Percentiles rank a stretch among this genome's conserved stretches.
Conservation (phyloP, 2,329 filamentous ascomycete genomes). For the Ophiocordyceps sinensis region DNA sequence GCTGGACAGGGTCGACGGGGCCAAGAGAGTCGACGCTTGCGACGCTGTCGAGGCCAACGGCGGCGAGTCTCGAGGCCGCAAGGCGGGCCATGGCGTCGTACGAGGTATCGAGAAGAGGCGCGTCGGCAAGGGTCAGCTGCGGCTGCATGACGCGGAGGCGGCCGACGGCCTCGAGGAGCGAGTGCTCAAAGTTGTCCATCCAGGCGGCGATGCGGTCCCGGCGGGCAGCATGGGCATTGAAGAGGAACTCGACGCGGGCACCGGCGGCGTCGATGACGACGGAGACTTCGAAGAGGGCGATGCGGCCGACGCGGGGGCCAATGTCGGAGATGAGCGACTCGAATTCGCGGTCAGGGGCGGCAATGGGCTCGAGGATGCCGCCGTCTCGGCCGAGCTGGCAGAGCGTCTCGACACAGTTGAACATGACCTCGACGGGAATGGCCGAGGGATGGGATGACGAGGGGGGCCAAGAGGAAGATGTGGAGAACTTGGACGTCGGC, state of each 20-base stretch:
- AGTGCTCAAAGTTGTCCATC: slow-evolving; percentile 31
- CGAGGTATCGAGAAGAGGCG: slow-evolving; percentile 31
- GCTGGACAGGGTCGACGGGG: slow-evolving; percentile 32
- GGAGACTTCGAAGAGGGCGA: slow-evolving; percentile 36
- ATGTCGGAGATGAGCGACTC: slow-evolving; percentile 27
- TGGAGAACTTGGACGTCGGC: neutral
- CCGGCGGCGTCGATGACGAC: slow-evolving; percentile 28
- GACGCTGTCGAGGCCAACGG: slow-evolving; percentile 24
- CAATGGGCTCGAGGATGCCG: slow-evolving; percentile 32
- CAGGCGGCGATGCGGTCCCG: slow-evolving; percentile 29
- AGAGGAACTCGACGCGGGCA: slow-evolving; percentile 30
- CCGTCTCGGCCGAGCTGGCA: slow-evolving; percentile 32
- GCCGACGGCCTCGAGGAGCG: slow-evolving; percentile 28
- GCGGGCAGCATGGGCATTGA: slow-evolving; percentile 25
- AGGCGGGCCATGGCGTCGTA: slow-evolving; percentile 30
- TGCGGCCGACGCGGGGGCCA: slow-evolving; percentile 29
- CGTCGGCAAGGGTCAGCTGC: slow-evolving; percentile 34
- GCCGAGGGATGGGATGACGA: slow-evolving; percentile 14
- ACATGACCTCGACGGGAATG: slow-evolving; percentile 42
- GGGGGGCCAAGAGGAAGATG: neutral
- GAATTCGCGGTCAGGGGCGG: slow-evolving; percentile 22
- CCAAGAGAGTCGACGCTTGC: slow-evolving; percentile 34
- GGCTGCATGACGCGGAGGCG: slow-evolving; percentile 25
- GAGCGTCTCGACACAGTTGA: slow-evolving; percentile 37
- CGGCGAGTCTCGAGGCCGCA: slow-evolving; percentile 24